Evolutionary conservation across 2,329 filamentous ascomycete species (phyloP), one percentile per base, ranked within the genome.

Genomic region (Drechslera avenae): DNA sequence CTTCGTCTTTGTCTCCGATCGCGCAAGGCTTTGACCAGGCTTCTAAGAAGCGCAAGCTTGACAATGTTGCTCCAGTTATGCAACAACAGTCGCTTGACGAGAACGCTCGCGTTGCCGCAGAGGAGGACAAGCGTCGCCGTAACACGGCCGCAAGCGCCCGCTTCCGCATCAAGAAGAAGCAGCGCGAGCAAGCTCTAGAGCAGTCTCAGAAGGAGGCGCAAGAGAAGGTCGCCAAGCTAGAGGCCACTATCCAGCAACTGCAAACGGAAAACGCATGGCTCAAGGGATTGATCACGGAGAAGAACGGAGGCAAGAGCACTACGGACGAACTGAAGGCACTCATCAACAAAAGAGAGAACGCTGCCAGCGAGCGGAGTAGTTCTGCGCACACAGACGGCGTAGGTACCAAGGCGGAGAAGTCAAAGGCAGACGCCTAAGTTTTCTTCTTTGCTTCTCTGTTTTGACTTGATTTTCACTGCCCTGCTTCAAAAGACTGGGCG

Each of bases 81-180:
- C 51, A 64, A 60, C 26, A 64, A 60, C 54, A 57, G 31, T 68
- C 74, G 30, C 66, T 78, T 23, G 78, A 81, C 54, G 79, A 80
- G 54, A 59, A 69, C 18, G 75, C 76, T 19, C 76, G 79, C 54
- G 45, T 75, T 31, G 77, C 77, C 23, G 79, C 78, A 7, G 79
- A 81, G 53, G 79, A 81, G 61, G 79, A 81, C 72, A 81, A 81
- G 69, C 78, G 79, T 40, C 77, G 79, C 28, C 77, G 79, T 52
- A 81, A 81, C 69, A 81, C 79, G 1, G 79, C 79, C 32, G 79
- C 79, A n/a, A 77, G 74, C 48, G 79, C 79, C 13, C 76, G 79
- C 35, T 81, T 81, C 75, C 77, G 79, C 39, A 75, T 81, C 54
- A 81, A 81, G 74, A 81, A 81, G 78, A 81, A 81, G 76, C 78